These are phyloP conservation scores for Hericium alpestre DNA, from an alignment of 768 basidiomycete species.

Conservation along the genomic window DNA sequence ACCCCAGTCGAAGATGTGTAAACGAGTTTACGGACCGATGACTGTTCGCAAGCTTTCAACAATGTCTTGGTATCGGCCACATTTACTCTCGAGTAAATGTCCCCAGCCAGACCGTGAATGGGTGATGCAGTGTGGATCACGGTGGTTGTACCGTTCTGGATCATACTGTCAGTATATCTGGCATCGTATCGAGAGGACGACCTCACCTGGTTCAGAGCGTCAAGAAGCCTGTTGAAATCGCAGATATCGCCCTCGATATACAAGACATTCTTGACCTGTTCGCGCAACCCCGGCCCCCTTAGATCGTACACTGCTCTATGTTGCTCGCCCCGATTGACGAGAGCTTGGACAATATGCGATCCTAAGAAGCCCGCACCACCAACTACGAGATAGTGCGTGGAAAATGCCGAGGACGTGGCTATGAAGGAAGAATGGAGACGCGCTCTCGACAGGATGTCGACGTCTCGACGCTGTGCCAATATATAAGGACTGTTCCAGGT, in stretches of 20 bases:
- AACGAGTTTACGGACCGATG: neutral
- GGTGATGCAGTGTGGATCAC: neutral
- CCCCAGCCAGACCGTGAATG: neutral
- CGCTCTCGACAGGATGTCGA: too few species aligned
- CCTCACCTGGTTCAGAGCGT: neutral
- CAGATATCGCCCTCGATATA: neutral
- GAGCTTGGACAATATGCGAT: neutral
- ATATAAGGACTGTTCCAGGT: too few species aligned
- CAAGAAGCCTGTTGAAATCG: neutral
- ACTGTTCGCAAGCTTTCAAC: neutral
- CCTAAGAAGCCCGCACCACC: neutral
- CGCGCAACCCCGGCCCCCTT: neutral
- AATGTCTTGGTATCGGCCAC: neutral
- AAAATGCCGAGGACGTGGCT: too few species aligned
- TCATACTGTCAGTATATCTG: neutral
- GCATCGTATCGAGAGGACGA: neutral
- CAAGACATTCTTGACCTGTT: neutral
- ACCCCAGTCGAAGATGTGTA: neutral
- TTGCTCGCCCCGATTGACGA: neutral
- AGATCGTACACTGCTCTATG: neutral
- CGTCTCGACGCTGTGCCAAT: too few species aligned
- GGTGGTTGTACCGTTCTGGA: neutral
- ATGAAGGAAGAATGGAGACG: too few species aligned
- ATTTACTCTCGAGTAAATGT: neutral
- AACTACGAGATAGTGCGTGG: neutral